phyloP scores from a whole-genome alignment of 2,329 filamentous ascomycete species.

The Sporothrix schenckii region DNA sequence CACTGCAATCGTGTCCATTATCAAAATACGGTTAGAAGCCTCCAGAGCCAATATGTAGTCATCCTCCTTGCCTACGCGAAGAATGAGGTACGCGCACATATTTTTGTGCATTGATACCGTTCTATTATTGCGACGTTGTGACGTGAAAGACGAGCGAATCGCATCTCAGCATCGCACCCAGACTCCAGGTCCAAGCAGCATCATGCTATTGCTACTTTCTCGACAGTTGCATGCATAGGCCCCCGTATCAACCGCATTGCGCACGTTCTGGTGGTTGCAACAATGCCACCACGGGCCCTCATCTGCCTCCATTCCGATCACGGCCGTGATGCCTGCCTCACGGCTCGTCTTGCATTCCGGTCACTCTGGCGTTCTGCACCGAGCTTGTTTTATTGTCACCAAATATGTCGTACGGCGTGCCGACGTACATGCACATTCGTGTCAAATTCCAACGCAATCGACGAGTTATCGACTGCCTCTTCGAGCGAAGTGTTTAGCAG shows the following conservation, averaged over 20 bases:
- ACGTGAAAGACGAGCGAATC: no score
- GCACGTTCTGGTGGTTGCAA: not conserved
- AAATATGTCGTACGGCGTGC: not conserved
- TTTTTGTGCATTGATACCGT: not conserved
- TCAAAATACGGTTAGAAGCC: no score
- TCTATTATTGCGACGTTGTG: no score
- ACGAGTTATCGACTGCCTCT: not conserved
- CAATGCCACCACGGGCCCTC: not conserved
- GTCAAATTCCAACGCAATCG: not conserved
- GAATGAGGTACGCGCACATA: not conserved
- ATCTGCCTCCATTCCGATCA: conserved; percentile 21
- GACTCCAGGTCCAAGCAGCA: not conserved
- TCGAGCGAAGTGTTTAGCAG: no score
- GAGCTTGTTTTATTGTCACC: not conserved
- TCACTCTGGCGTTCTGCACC: not conserved
- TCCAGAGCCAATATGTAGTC: no score
- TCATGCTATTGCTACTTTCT: not conserved
- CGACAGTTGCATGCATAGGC: no score
- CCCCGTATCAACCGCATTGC: not conserved
- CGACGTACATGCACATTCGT: not conserved
- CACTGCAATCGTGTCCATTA: not conserved
- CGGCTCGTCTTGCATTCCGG: not conserved
- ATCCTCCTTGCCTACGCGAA: not conserved
- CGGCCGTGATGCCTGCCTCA: not conserved
- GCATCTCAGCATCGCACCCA: not conserved